Evolutionary conservation across 2,329 filamentous ascomycete genomes (phyloP), one percentile per base, ranked within the genome.

Genomic region (Nothopassalora personata): DNA sequence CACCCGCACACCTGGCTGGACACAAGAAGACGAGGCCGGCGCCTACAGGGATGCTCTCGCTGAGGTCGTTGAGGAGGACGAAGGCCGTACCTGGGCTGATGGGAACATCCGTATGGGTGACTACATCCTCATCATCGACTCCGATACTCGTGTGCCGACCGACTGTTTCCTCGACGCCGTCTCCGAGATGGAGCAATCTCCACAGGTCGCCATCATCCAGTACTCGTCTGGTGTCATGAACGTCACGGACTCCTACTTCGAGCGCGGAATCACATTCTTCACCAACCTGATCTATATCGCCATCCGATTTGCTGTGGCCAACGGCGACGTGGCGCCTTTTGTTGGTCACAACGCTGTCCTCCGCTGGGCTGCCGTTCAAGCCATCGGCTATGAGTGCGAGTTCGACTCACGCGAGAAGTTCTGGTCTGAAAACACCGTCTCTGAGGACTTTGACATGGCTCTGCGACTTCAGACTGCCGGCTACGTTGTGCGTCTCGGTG

Each of bases 91-190:
- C 30, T 89, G 87, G 88, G 90, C 90, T 18, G 89, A 91, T 70
- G 91, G 90, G 62, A 91, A 94, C 73, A 87, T 96, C 66, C 89
- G 90, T 54, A 79, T 95, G 23, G 91, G 91, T 57, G 90, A 95
- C 74, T 92, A 91, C 73, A 90, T 92, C 60, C 77, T 89, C 33
- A 77, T 92, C 60, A 88, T 91, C 69, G 88, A 91, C 75, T 91
- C 88, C 1, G 88, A 91, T 73, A 91, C 88, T 31, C 87, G 88
- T 73, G 88, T 91, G 2, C 89, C 89, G 1, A 76, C 81, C 43
- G 89, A 92, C 73, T 93, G 89, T 68, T 79, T 93, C 60, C 79
- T 92, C 5, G 89, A 92, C 68, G 88, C 88, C 46, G 88, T 89
- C 50, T 90, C 86, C 53, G 89, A 93, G 70, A 90, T 92, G 88